Conservation (phyloP, 2,329 filamentous ascomycete species). For the Pseudogymnoascus sp. region DNA sequence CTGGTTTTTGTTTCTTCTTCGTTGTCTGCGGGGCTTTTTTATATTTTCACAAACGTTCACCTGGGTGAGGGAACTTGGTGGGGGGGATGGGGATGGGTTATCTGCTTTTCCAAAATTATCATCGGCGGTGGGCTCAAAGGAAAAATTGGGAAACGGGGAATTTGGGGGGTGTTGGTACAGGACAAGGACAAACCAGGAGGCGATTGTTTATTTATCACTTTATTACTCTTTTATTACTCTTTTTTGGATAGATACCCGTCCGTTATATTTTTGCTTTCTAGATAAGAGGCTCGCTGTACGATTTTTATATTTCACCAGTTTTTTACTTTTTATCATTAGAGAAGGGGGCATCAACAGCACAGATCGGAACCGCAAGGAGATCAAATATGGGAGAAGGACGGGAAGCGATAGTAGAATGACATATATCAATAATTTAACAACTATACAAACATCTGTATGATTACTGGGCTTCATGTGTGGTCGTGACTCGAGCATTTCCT, state of each 20-base stretch:
- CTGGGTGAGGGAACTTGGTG: background rate
- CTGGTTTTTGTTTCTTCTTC: slow-evolving; percentile 7
- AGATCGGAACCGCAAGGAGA: background rate
- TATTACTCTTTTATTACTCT: background rate
- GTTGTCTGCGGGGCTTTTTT: background rate
- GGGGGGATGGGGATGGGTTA: background rate
- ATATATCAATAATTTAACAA: too few species aligned
- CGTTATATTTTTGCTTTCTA: background rate
- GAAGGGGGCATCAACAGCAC: background rate
- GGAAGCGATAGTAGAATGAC: too few species aligned
- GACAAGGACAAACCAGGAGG: background rate
- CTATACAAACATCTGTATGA: too few species aligned
- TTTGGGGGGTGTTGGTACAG: background rate
- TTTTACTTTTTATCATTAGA: background rate
- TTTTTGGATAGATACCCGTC: background rate
- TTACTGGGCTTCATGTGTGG: too few species aligned
- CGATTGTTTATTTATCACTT: background rate
- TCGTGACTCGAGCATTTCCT: too few species aligned
- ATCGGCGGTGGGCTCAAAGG: too few species aligned
- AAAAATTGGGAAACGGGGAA: too few species aligned
- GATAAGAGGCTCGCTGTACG: background rate
- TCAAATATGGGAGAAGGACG: too few species aligned
- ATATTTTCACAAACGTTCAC: background rate
- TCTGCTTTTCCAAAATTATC: background rate
- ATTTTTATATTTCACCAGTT: background rate